Conservation (phyloP, 2,329 filamentous ascomycete genomes). For the Diaporthe humulicola region DNA sequence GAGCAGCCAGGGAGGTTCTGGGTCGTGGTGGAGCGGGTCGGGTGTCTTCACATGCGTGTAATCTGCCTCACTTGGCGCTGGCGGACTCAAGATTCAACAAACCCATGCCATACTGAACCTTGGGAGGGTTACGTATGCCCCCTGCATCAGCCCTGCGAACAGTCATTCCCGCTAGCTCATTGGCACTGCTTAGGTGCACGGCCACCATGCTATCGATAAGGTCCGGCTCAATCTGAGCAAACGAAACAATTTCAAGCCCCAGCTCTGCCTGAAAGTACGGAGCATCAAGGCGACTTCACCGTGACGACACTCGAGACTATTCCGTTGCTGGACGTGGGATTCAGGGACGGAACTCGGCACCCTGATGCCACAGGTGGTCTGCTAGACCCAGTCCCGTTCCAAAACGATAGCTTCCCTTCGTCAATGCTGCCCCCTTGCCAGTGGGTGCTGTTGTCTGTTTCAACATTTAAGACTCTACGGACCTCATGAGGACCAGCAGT, state of each 20-base stretch:
- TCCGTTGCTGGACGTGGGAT: neutral
- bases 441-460: neutral
- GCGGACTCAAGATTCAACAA: slow-evolving; percentile 14
- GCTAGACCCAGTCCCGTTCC: neutral
- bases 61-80: slow-evolving; percentile 16
- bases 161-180: slow-evolving; percentile 2
- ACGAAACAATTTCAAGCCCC: neutral
- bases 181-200: neutral
- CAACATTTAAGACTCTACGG: neutral
- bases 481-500: neutral
- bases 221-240: slow-evolving; percentile 1
- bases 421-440: neutral
- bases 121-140: slow-evolving; percentile 15
- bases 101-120: neutral
- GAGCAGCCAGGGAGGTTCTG: slow-evolving; percentile 20
- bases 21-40: slow-evolving; percentile 10
- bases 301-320: neutral
- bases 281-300: neutral
- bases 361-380: neutral
- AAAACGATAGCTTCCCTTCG: neutral
- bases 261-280: too few relatives aligned
- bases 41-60: slow-evolving; percentile 37
- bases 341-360: neutral
- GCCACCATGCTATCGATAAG: slow-evolving; percentile 23
- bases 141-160: slow-evolving; percentile 29